phyloP scores from a whole-genome alignment of 2,329 filamentous ascomycete genomes.

The Alternaria postmessia region DNA sequence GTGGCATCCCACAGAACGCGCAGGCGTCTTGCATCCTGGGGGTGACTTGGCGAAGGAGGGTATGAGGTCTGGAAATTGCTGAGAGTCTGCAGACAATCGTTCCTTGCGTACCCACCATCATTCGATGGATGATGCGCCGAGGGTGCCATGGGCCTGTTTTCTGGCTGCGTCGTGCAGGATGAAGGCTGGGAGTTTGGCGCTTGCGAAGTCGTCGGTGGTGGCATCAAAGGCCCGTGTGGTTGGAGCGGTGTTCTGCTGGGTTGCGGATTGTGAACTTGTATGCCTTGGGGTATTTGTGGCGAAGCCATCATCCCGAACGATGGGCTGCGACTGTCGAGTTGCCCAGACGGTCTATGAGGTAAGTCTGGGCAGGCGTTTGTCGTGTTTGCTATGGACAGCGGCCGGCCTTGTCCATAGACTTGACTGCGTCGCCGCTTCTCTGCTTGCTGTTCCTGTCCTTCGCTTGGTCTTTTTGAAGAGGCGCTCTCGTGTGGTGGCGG shows the following conservation, averaged over 20 bases:
- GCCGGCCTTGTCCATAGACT: not conserved
- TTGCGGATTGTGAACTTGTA: slow-evolving; percentile 1
- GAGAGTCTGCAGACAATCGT: slow-evolving; percentile 18
- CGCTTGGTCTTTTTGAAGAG: not conserved
- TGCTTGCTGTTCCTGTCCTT: not conserved
- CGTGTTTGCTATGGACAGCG: not conserved
- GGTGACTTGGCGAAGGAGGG: not conserved
- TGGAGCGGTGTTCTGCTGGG: slow-evolving; percentile 11
- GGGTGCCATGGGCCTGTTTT: not conserved
- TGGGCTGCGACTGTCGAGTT: slow-evolving; percentile 10
- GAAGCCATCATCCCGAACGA: slow-evolving; percentile 8
- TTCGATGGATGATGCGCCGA: not conserved
- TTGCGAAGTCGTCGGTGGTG: not conserved
- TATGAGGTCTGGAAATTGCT: slow-evolving; percentile 8
- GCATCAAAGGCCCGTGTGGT: slow-evolving; percentile 10
- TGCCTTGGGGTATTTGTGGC: slow-evolving; percentile 13
- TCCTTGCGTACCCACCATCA: slow-evolving; percentile 23
- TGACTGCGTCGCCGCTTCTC: slow-evolving; percentile 4
- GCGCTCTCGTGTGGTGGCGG: not conserved
- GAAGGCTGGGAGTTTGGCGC: not conserved
- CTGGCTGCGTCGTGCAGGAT: not conserved
- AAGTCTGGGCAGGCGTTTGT: not conserved
- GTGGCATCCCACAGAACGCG: slow-evolving; percentile 48
- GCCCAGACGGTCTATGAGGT: slow-evolving; percentile 6
- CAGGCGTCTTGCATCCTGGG: slow-evolving; percentile 25